Evolutionary conservation across 805 yeast species (phyloP), one percentile per base, ranked within the genome.

Genomic region (Torulaspora quercuum): DNA sequence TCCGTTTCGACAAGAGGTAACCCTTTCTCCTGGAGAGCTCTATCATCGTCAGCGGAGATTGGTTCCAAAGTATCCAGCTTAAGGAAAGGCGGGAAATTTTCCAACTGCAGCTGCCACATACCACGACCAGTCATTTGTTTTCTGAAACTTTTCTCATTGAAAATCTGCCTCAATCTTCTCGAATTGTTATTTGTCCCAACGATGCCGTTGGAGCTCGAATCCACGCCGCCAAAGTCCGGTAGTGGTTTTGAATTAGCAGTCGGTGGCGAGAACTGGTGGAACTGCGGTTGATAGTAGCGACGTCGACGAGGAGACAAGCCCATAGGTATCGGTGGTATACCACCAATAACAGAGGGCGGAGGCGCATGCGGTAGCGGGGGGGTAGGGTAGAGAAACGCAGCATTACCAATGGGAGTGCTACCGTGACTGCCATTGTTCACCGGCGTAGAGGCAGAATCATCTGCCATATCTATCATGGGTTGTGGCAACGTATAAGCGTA

Each of bases 81-180:
- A 38, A 59, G 35, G 39, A 49, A 59, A 4, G 64, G 64, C 19
- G 64, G 64, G 41, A 59, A 59, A 36, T 57, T 55, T 12, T 42
- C 42, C 25, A 59, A 29, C 32, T 50, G 51, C 22, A 59, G 32
- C 39, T 59, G 64, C 40, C 46, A 53, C 64, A 59, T 59, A 12
- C 55, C 53, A 32, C 63, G 49, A 10, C 55, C 50, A 8, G 61
- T 56, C 64, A 59, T 59, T 41, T 59, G 64, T 32, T 48, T 55
- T 20, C 64, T 53, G 32, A 59, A 59, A 26, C 55, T 50, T 12
- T 39, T 45, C 39, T 59, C 63, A 39, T 58, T 59, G 35, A 59
- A 59, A 15, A 59, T 54, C 32, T 52, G 56, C 28, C 52, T 57
- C 32, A 59, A 36, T 32, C 51, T 50, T 25, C 46, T 53, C 7